phyloP scores from a whole-genome alignment of 1,139 yeast genomes.

The Sugiyamaella japonica region DNA sequence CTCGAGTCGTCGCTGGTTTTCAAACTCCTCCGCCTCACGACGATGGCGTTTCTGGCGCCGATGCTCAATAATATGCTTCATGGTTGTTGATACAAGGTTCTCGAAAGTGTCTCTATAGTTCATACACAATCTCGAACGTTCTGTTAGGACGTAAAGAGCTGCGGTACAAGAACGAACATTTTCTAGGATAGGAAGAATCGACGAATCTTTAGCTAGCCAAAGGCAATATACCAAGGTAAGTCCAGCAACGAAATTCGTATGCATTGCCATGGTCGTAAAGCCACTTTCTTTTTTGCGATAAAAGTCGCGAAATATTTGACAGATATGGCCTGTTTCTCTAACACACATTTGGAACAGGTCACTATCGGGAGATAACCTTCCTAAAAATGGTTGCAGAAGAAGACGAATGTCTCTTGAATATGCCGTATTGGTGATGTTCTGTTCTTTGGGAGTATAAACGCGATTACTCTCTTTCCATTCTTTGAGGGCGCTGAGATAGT shows the following conservation, averaged over 20 bases:
- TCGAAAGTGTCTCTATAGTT: slow-evolving; percentile 63
- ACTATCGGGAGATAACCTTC: slow-evolving; percentile 56
- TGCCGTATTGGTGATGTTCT: slow-evolving; percentile 49
- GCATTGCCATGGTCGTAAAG: slow-evolving; percentile 60
- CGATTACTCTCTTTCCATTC: slow-evolving; percentile 28
- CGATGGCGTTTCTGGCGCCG: slow-evolving; percentile 17
- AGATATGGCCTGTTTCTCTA: slow-evolving; percentile 63
- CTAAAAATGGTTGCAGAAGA: slow-evolving; percentile 59
- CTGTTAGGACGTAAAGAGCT: slow-evolving; percentile 61
- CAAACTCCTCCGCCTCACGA: slow-evolving; percentile 15
- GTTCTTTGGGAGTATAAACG: slow-evolving; percentile 24
- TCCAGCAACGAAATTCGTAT: slow-evolving; percentile 63
- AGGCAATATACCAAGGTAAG: slow-evolving; percentile 59
- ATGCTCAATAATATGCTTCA: slow-evolving; percentile 37
- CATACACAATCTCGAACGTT: slow-evolving; percentile 56
- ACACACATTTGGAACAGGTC: slow-evolving; percentile 59
- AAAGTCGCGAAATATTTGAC: slow-evolving; percentile 57
- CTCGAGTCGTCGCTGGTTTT: slow-evolving; percentile 10
- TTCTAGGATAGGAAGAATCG: slow-evolving; percentile 42
- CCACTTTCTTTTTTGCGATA: slow-evolving; percentile 59
- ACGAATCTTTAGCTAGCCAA: slow-evolving; percentile 56
- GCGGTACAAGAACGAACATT: slow-evolving; percentile 60
- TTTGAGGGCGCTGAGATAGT: slow-evolving; percentile 28
- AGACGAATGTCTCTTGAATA: slow-evolving; percentile 58
- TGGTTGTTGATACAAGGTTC: slow-evolving; percentile 58